Evolutionary conservation across 805 yeast species (phyloP).

Genomic region (Ogataea corticis): DNA sequence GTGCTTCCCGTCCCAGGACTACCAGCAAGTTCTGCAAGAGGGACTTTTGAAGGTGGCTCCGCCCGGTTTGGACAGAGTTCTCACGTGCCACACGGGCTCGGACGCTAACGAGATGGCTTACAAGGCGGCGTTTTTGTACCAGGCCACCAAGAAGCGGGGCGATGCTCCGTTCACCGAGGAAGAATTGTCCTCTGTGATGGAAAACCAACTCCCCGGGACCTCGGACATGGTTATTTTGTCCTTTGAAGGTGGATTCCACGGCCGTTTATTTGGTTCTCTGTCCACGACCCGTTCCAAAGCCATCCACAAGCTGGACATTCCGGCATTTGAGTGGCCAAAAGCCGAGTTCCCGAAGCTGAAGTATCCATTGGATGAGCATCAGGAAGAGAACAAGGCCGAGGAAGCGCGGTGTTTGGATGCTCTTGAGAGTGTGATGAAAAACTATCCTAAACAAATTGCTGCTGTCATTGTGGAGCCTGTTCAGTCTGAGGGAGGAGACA

Average conservation of each 20-base stretch:
- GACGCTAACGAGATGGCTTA: conserved; percentile 71
- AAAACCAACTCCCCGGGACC: conserved; percentile 51
- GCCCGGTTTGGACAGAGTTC: conserved; percentile 55
- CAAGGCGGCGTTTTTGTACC: conserved; percentile 71
- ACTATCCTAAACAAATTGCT: conserved; percentile 47
- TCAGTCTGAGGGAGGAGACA: conserved; percentile 78
- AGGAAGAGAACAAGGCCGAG: conserved; percentile 49
- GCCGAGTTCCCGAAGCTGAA: conserved; percentile 74
- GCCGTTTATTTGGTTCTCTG: conserved; percentile 55
- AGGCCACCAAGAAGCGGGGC: conserved; percentile 51
- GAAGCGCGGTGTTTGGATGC: conserved; percentile 48
- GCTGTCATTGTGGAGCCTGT: conserved; percentile 60
- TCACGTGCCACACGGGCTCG: conserved; percentile 70
- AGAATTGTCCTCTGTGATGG: conserved; percentile 50
- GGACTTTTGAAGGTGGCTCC: conserved; percentile 63
- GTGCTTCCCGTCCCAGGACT: conserved; percentile 61
- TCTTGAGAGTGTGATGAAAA: conserved; percentile 41
- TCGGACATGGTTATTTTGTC: conserved; percentile 55
- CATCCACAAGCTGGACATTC: conserved; percentile 57
- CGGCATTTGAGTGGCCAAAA: conserved; percentile 61
- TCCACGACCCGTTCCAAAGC: conserved; percentile 59
- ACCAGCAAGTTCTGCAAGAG: conserved; percentile 47
- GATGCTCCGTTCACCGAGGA: conserved; percentile 43
- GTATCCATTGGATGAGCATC: conserved; percentile 77
- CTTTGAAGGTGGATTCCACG: conserved; percentile 57